phyloP scores from a whole-genome alignment of 2,329 filamentous ascomycete species.

The Amauroascus verrucosus region DNA sequence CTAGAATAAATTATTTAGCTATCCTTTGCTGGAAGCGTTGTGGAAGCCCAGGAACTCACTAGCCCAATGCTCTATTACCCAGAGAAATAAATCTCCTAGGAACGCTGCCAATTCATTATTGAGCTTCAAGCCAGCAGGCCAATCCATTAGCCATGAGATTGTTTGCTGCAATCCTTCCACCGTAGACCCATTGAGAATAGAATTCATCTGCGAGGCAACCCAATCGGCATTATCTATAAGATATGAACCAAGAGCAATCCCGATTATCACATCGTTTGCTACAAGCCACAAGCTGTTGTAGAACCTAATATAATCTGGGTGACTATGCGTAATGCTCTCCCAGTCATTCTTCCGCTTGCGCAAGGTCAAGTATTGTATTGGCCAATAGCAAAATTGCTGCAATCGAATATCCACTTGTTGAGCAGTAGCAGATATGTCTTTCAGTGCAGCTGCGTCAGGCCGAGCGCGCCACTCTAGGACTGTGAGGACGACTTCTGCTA shows the following conservation, averaged over 20 bases:
- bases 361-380: slow-evolving; percentile 86
- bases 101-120: slow-evolving; percentile 92
- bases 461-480: slow-evolving; percentile 76
- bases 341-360: slow-evolving; percentile 84
- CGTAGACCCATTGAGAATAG: slow-evolving; percentile 67
- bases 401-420: slow-evolving; percentile 95
- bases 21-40: not conserved
- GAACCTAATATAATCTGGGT: slow-evolving; percentile 96
- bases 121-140: slow-evolving; percentile 87
- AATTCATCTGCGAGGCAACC: slow-evolving; percentile 70
- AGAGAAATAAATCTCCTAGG: slow-evolving; percentile 86
- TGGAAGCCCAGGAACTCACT: slow-evolving; percentile 44
- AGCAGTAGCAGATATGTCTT: slow-evolving; percentile 91
- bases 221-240: slow-evolving; percentile 88
- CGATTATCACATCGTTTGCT: slow-evolving; percentile 96
- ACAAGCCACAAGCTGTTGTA: slow-evolving; percentile 99
- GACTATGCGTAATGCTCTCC: slow-evolving; percentile 89
- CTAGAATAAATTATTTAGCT: slow-evolving; percentile 34
- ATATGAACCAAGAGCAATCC: slow-evolving; percentile 89
- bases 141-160: slow-evolving; percentile 92
- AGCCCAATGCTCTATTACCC: slow-evolving; percentile 98
- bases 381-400: slow-evolving; percentile 98
- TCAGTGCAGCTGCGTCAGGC: slow-evolving; percentile 71
- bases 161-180: slow-evolving; percentile 79
- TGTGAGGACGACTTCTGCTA: slow-evolving; percentile 66